These are phyloP conservation scores for Linum usitatissimum DNA, from an alignment of 345 rosid genomes.

Conservation along the genomic window DNA sequence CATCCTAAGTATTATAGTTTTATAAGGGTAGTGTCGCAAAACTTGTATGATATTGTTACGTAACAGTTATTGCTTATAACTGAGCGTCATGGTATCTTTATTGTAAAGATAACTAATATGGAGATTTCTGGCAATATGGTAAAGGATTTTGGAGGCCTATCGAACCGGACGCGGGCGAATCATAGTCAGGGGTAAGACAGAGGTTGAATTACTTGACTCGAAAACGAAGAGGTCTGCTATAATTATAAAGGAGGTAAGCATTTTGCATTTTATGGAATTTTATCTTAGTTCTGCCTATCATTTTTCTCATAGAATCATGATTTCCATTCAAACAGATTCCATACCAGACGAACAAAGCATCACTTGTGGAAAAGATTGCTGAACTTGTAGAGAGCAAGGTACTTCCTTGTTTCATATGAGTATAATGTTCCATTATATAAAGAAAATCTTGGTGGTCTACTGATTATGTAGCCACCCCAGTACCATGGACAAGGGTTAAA, in stretches of 20 bases:
- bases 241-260: constrained; percentile 73
- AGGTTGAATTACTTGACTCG: constrained; percentile 69
- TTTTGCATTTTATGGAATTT: constrained; percentile 7
- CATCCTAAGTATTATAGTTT: background rate
- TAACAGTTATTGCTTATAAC: background rate
- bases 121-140: constrained; percentile 17
- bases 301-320: constrained; percentile 1
- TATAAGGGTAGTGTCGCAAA: background rate
- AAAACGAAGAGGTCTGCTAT: constrained; percentile 65
- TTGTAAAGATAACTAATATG: background rate
- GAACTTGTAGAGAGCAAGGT: constrained; percentile 94
- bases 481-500: no score
- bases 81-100: background rate
- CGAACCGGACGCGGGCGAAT: constrained; percentile 86
- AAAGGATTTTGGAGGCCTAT: constrained; percentile 82
- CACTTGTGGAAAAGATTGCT: constrained; percentile 90
- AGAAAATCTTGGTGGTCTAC: no score
- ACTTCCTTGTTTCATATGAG: constrained; percentile 7
- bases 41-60: background rate
- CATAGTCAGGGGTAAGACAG: constrained; percentile 75
- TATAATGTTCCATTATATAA: background rate
- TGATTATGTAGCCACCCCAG: no score
- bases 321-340: constrained; percentile 56
- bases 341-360: constrained; percentile 84
- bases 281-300: constrained; percentile 4